Conservation (phyloP, 2,329 filamentous ascomycete species). For the Aspergillus brasiliensis region DNA sequence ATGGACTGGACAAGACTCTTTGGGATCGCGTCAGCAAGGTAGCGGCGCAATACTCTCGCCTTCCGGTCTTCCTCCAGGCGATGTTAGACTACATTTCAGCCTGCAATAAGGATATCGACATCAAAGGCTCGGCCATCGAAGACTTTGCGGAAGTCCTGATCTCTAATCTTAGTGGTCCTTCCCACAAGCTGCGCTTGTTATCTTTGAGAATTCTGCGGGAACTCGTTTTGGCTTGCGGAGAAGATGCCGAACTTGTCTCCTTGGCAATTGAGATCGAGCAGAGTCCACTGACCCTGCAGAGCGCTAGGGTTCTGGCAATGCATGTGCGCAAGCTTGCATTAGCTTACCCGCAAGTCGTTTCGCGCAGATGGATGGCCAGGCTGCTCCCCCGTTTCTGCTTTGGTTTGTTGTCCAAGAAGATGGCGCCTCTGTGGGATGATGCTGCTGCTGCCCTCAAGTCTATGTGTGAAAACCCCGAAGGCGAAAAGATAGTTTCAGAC, state of each 20-base stretch:
- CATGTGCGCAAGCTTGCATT: slow-evolving; percentile 76
- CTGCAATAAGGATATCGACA: slow-evolving; percentile 29
- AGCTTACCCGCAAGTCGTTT: slow-evolving; percentile 61
- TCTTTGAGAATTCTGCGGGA: slow-evolving; percentile 72
- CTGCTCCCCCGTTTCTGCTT: slow-evolving; percentile 83
- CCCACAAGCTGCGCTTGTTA: slow-evolving; percentile 70
- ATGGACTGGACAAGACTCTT: slow-evolving; percentile 61
- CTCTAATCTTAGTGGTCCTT: slow-evolving; percentile 72
- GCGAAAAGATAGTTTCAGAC: slow-evolving; percentile 71
- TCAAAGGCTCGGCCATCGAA: slow-evolving; percentile 60
- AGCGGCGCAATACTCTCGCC: slow-evolving; percentile 66
- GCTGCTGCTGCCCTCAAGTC: slow-evolving; percentile 73
- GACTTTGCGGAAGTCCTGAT: slow-evolving; percentile 67
- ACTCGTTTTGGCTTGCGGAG: slow-evolving; percentile 51
- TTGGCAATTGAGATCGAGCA: slow-evolving; percentile 79
- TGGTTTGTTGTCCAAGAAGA: slow-evolving; percentile 81
- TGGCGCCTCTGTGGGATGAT: slow-evolving; percentile 87
- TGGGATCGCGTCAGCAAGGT: slow-evolving; percentile 67
- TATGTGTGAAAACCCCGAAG: slow-evolving; percentile 68
- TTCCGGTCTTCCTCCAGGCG: slow-evolving; percentile 67
- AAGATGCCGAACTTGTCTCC: slow-evolving; percentile 46
- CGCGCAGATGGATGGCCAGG: slow-evolving; percentile 66
- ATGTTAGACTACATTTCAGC: slow-evolving; percentile 55
- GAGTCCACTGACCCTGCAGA: slow-evolving; percentile 74
- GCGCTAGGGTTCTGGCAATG: slow-evolving; percentile 77